A percentile compares a stretch with the other conserved stretches of the same genome.
These are phyloP conservation scores for Aspergillus clavatus DNA, from an alignment of 2,329 filamentous ascomycete genomes.

Conservation along the genomic window DNA sequence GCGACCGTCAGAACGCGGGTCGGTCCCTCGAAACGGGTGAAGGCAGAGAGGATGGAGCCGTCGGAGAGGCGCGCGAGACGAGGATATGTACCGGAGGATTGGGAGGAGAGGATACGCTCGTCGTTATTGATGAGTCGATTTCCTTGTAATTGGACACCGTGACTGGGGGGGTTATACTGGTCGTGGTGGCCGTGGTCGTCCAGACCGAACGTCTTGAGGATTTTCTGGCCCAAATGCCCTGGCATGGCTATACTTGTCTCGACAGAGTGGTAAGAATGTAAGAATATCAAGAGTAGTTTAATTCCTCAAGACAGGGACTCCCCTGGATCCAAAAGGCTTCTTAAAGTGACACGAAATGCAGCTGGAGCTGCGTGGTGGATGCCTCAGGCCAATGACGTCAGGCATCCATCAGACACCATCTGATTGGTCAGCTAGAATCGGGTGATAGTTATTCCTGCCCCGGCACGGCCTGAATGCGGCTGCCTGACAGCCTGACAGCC, in stretches of 20 bases:
- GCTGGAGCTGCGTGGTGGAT: not conserved
- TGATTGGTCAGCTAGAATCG: not conserved
- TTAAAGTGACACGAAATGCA: not conserved
- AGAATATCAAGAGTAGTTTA: too few species aligned
- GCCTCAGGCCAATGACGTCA: not conserved
- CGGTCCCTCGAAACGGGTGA: conserved; percentile 39
- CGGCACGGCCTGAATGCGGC: not conserved
- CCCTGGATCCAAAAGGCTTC: not conserved
- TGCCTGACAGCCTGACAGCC: too few species aligned
- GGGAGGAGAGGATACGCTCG: conserved; percentile 32
- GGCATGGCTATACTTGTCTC: conserved; percentile 16
- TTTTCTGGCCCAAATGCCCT: conserved; percentile 28
- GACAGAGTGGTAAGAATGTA: too few species aligned
- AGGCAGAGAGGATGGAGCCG: conserved; percentile 45
- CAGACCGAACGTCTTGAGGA: conserved; percentile 27
- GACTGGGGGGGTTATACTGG: conserved; percentile 5
- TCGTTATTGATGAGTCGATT: conserved; percentile 29
- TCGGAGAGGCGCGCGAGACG: conserved; percentile 44
- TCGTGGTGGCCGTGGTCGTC: conserved; percentile 13
- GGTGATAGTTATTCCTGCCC: not conserved
- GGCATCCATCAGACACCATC: not conserved
- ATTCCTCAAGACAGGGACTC: not conserved
- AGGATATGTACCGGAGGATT: conserved; percentile 44
- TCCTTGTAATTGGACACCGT: conserved; percentile 12
- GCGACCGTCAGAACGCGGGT: conserved; percentile 42